A percentile compares a stretch with the other conserved stretches of the same genome.
Conservation (phyloP, 352 stramenopile genomes). For the Phytophthora hybrid region DNA sequence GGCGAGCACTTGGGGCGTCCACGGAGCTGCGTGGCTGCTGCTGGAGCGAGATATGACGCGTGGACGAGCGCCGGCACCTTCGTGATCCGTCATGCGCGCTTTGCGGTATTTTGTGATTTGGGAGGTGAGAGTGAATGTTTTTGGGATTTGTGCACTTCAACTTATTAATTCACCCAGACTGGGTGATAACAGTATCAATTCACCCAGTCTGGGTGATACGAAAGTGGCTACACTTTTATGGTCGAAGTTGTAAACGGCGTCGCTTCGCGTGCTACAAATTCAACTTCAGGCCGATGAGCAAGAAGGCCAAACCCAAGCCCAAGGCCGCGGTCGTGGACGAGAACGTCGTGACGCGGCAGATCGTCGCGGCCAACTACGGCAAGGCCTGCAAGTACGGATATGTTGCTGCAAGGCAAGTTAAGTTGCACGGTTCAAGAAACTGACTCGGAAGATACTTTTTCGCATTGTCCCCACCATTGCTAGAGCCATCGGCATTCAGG, state of each 20-base stretch:
- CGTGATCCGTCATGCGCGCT: background rate
- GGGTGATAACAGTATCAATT: too few species aligned
- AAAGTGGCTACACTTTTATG: background rate
- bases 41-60: slow-evolving; percentile 12
- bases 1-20: slow-evolving; percentile 12
- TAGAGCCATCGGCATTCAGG: slow-evolving; percentile 76
- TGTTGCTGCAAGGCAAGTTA: background rate
- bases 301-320: slow-evolving; percentile 42
- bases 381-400: slow-evolving; percentile 76
- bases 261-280: background rate
- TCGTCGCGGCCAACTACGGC: slow-evolving; percentile 70
- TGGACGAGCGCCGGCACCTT: slow-evolving; percentile 1
- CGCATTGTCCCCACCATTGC: background rate
- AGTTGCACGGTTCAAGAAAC: background rate
- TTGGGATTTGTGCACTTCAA: slow-evolving; percentile 23
- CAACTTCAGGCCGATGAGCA: slow-evolving; percentile 3
- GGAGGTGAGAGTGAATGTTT: background rate
- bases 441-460: background rate
- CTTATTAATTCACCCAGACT: background rate
- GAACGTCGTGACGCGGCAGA: slow-evolving; percentile 71
- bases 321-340: slow-evolving; percentile 69
- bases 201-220: too few species aligned
- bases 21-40: background rate
- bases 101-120: slow-evolving; percentile 24
- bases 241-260: background rate